Conservation (phyloP, 2,329 filamentous ascomycete genomes). For the Alternaria solani region DNA sequence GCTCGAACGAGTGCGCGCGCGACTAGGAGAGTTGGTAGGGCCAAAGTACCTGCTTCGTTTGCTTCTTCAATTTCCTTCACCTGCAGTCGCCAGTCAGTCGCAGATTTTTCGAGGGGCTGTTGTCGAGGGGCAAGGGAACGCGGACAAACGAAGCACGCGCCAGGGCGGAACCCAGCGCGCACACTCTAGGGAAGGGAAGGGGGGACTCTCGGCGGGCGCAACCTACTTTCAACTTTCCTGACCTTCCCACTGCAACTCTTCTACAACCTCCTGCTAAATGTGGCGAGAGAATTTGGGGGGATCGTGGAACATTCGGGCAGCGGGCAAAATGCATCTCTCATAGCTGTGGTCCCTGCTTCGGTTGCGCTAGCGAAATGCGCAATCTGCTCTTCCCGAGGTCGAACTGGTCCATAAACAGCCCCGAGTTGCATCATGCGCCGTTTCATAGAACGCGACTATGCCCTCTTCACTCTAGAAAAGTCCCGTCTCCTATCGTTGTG, state of each 20-base stretch:
- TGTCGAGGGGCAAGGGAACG: conserved; percentile 37
- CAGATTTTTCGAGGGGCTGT: conserved; percentile 39
- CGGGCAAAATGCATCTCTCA: conserved; percentile 37
- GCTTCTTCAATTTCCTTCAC: conserved; percentile 45
- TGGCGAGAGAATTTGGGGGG: conserved; percentile 32
- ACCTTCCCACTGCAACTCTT: conserved; percentile 53
- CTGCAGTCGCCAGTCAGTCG: conserved; percentile 39
- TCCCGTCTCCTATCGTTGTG: conserved; percentile 12
- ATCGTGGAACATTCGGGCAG: conserved; percentile 28
- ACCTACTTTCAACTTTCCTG: conserved; percentile 48
- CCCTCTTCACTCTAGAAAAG: conserved; percentile 25
- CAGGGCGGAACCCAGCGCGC: conserved; percentile 21
- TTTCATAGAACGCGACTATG: conserved; percentile 13
- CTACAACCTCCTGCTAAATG: conserved; percentile 50
- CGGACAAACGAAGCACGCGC: conserved; percentile 32
- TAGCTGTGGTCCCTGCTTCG: conserved; percentile 31
- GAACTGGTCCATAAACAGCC: conserved; percentile 21
- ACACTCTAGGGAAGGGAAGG: conserved; percentile 7
- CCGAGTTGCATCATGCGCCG: conserved; percentile 24
- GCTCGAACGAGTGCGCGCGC: conserved; percentile 9
- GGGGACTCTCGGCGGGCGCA: conserved; percentile 8
- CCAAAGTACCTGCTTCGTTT: conserved; percentile 41
- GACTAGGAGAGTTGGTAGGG: conserved; percentile 3
- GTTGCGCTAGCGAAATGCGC: conserved; percentile 34
- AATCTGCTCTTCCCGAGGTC: conserved; percentile 38